A percentile compares a stretch with the other conserved stretches of the same genome.
Conservation (phyloP, 441 rosid species). For the Eruca vesicaria region DNA sequence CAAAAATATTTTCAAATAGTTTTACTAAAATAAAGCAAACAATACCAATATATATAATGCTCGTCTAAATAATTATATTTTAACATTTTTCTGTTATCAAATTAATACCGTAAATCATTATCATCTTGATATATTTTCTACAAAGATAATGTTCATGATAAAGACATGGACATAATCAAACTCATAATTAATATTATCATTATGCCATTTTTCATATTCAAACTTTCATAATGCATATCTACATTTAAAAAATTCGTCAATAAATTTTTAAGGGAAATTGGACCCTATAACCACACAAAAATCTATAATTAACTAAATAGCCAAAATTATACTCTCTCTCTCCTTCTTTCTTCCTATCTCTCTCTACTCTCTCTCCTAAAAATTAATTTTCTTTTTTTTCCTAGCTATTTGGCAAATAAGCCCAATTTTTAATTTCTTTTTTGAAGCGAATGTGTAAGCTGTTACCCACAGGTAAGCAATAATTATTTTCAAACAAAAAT, state of each 20-base stretch:
- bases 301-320: no score
- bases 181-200: not conserved
- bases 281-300: no score
- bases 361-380: no score
- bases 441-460: conserved; percentile 27
- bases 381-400: no score
- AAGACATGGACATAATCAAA: not conserved
- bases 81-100: not conserved
- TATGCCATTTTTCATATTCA: not conserved
- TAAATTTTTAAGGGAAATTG: no score
- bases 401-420: no score
- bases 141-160: not conserved
- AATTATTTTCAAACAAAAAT: conserved; percentile 4
- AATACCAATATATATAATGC: not conserved
- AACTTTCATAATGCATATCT: not conserved
- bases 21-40: not conserved
- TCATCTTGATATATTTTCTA: not conserved
- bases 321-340: no score
- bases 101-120: not conserved
- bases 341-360: no score
- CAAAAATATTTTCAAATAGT: not conserved
- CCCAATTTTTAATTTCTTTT: not conserved
- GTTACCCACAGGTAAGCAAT: conserved; percentile 25
- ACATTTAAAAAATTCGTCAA: no score
- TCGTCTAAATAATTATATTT: not conserved